A percentile compares a stretch with the other conserved stretches of the same genome.
Conservation (phyloP, 768 basidiomycete genomes). For the Boletus rex-veris region DNA sequence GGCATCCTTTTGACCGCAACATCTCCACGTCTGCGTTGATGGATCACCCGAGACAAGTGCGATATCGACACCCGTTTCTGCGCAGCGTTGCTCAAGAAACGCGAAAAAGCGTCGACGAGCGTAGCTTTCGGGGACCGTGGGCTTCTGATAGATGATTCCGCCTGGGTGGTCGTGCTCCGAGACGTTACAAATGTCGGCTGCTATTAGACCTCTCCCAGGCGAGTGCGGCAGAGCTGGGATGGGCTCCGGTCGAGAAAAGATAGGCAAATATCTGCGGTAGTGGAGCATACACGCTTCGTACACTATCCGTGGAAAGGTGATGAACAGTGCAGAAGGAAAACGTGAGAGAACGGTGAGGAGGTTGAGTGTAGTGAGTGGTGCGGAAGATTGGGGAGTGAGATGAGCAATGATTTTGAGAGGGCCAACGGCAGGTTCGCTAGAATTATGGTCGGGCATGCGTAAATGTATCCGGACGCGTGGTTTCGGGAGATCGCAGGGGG, state of each 20-base stretch:
- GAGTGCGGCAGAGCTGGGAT: not conserved
- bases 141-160: not conserved
- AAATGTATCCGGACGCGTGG: not conserved
- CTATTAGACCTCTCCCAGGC: not conserved
- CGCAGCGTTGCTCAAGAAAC: not conserved
- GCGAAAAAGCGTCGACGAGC: not conserved
- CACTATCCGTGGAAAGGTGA: not conserved
- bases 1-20: not conserved
- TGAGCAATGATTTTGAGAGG: not conserved
- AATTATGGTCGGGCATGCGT: not conserved
- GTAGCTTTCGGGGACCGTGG: not conserved
- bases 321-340: not conserved
- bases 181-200: not conserved
- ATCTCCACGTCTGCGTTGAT: not conserved
- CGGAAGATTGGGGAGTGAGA: not conserved
- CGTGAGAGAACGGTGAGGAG: not conserved
- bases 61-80: not conserved
- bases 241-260: not conserved
- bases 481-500: not conserved
- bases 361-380: not conserved
- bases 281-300: not conserved
- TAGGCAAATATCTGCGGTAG: not conserved
- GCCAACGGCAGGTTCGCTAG: not conserved
- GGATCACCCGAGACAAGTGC: not conserved
- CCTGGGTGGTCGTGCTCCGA: not conserved